Conservation (phyloP, 73 alveolate genomes). For the Paramecium biaurelia region DNA sequence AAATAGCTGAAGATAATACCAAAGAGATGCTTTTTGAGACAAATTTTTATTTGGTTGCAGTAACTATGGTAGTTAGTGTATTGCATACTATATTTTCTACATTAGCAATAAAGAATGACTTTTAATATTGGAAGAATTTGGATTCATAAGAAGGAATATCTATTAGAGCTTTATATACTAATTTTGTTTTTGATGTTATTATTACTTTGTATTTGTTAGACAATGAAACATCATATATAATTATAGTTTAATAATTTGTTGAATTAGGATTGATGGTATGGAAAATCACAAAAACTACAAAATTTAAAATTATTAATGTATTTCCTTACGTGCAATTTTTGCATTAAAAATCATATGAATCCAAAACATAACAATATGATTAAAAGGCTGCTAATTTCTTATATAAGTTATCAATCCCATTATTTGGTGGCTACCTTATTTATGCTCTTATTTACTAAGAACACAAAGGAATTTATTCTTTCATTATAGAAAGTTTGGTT, state of each 20-base stretch:
- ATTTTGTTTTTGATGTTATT: not conserved
- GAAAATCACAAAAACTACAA: conserved; percentile 18
- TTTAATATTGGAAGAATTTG: conserved; percentile 36
- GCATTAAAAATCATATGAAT: not conserved
- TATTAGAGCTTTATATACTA: not conserved
- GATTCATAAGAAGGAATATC: conserved; percentile 7
- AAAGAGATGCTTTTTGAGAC: conserved; percentile 33
- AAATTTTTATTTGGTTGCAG: not conserved
- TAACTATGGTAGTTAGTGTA: conserved; percentile 9
- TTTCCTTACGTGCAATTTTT: not conserved
- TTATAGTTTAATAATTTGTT: not conserved
- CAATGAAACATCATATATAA: not conserved
- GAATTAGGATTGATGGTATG: conserved; percentile 28
- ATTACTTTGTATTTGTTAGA: conserved; percentile 1
- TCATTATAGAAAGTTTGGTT: conserved; percentile 82
- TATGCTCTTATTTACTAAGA: not conserved
- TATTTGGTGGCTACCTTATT: not conserved
- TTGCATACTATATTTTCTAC: not conserved
- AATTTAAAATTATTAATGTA: not conserved
- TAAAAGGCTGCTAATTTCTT: not conserved
- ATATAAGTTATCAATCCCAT: not conserved
- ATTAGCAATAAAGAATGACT: conserved; percentile 16
- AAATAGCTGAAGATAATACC: not conserved
- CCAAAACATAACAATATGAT: not conserved
- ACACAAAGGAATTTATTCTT: conserved; percentile 69